Percentiles rank a stretch among this genome's conserved stretches.
phyloP scores from a whole-genome alignment of 495 filamentous ascomycete genomes.

The Cairneyella variabilis region DNA sequence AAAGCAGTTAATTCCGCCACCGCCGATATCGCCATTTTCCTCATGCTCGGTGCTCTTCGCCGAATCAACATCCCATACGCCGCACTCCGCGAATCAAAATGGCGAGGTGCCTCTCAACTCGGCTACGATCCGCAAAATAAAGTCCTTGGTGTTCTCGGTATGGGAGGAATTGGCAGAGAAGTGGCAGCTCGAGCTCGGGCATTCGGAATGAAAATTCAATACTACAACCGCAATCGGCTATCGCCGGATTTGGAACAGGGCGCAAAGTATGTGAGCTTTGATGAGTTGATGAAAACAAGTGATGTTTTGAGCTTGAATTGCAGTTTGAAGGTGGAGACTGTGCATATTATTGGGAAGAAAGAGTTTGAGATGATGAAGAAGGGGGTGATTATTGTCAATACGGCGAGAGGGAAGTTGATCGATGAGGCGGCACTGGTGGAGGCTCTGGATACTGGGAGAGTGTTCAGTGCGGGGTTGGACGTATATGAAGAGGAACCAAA shows the following conservation, averaged over 20 bases:
- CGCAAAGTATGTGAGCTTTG: constrained; percentile 65
- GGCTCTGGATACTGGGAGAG: constrained; percentile 51
- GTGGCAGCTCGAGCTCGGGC: constrained; percentile 38
- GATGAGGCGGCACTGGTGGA: constrained; percentile 69
- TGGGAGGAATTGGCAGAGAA: constrained; percentile 80
- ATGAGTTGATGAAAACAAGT: constrained; percentile 58
- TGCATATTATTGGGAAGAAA: constrained; percentile 61
- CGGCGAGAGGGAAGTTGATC: constrained; percentile 71
- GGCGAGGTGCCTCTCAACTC: constrained; percentile 38
- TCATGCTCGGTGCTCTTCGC: constrained; percentile 66
- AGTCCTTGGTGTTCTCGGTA: constrained; percentile 74
- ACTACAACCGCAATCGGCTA: constrained; percentile 56
- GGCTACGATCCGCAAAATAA: constrained; percentile 62
- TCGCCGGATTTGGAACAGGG: constrained; percentile 52
- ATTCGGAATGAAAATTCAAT: constrained; percentile 65
- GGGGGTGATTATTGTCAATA: constrained; percentile 76
- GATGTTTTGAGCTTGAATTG: constrained; percentile 73
- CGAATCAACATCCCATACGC: constrained; percentile 59
- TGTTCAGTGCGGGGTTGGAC: constrained; percentile 59
- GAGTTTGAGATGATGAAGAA: constrained; percentile 69
- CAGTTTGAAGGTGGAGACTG: constrained; percentile 49
- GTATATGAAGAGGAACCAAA: constrained; percentile 68
- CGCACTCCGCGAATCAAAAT: constrained; percentile 57
- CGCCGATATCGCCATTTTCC: constrained; percentile 67
- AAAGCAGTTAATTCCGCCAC: constrained; percentile 67